These are phyloP conservation scores for Curvularia hawaiiensis DNA, from an alignment of 2,329 filamentous ascomycete species.

Conservation along the genomic window DNA sequence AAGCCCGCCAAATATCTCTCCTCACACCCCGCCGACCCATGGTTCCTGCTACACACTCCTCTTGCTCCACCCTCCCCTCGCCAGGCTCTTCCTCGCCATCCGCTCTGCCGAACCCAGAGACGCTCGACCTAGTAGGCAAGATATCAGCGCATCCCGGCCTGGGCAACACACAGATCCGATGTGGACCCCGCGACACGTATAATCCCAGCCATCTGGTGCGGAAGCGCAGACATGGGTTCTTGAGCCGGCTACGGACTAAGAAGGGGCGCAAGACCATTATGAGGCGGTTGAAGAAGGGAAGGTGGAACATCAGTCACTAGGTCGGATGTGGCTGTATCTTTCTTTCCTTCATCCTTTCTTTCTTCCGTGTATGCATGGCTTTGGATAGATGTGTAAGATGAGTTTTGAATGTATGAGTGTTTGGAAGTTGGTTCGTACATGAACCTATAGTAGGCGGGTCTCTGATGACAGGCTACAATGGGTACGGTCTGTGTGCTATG, in stretches of 20 bases:
- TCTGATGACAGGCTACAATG: not conserved
- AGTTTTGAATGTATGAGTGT: not conserved
- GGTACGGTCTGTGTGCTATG: not conserved
- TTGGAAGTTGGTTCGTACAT: not conserved
- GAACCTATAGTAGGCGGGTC: not conserved
- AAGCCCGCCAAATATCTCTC: slow-evolving; percentile 35
- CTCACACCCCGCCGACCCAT: slow-evolving; percentile 36
- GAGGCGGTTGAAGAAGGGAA: slow-evolving; percentile 60
- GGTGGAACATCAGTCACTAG: slow-evolving; percentile 48
- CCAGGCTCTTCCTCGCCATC: slow-evolving; percentile 24
- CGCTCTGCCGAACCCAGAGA: slow-evolving; percentile 21
- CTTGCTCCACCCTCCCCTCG: slow-evolving; percentile 20
- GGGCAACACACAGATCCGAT: slow-evolving; percentile 49
- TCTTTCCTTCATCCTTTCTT: not conserved
- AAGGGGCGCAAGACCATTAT: slow-evolving; percentile 60
- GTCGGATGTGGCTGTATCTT: not conserved
- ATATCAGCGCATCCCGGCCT: slow-evolving; percentile 46
- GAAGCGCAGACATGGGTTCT: slow-evolving; percentile 66
- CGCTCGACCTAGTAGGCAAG: slow-evolving; percentile 44
- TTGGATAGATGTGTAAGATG: not conserved
- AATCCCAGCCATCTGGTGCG: slow-evolving; percentile 64
- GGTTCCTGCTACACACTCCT: slow-evolving; percentile 23
- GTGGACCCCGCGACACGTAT: slow-evolving; percentile 60
- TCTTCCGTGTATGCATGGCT: not conserved
- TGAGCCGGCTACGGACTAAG: slow-evolving; percentile 58